phyloP scores from a whole-genome alignment of 345 rosid species.

The Linum usitatissimum region DNA sequence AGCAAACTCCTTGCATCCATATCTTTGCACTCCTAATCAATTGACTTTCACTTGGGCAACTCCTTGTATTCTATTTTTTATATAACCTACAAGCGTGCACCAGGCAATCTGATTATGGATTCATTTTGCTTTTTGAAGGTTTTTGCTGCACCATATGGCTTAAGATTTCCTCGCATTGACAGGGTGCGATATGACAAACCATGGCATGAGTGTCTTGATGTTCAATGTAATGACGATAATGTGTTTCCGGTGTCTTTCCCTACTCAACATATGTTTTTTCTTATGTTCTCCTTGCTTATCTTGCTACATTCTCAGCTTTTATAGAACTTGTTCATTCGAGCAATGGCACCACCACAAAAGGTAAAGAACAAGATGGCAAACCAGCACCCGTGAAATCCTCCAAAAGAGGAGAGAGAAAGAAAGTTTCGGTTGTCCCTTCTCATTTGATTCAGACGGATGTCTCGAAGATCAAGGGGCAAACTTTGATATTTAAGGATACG shows the following conservation, averaged over 20 bases:
- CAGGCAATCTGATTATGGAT: neutral
- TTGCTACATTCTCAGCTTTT: conserved; percentile 43
- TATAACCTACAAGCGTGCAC: too few species aligned
- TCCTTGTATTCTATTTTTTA: too few species aligned
- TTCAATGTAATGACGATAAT: conserved; percentile 54
- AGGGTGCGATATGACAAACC: conserved; percentile 93
- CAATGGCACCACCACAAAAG: conserved; percentile 83
- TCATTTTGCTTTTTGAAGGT: conserved; percentile 33
- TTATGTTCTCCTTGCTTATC: conserved; percentile 5
- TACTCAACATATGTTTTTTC: too few species aligned
- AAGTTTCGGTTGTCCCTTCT: conserved; percentile 54
- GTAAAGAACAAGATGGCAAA: conserved; percentile 31
- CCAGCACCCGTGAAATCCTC: conserved; percentile 29
- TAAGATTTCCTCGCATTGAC: conserved; percentile 95
- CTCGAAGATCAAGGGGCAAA: conserved; percentile 66
- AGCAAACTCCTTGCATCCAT: neutral
- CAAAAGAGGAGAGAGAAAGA: conserved; percentile 47
- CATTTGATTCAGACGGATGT: conserved; percentile 77
- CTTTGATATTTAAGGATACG: conserved; percentile 63
- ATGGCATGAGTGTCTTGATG: conserved; percentile 94
- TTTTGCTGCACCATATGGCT: conserved; percentile 89
- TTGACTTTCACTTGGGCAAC: neutral
- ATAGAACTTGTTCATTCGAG: conserved; percentile 73
- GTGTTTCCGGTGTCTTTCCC: neutral
- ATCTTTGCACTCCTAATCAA: neutral